Evolutionary conservation across 1,284 basidiomycete species (phyloP).

Genomic region (Fomitopsis betulina): DNA sequence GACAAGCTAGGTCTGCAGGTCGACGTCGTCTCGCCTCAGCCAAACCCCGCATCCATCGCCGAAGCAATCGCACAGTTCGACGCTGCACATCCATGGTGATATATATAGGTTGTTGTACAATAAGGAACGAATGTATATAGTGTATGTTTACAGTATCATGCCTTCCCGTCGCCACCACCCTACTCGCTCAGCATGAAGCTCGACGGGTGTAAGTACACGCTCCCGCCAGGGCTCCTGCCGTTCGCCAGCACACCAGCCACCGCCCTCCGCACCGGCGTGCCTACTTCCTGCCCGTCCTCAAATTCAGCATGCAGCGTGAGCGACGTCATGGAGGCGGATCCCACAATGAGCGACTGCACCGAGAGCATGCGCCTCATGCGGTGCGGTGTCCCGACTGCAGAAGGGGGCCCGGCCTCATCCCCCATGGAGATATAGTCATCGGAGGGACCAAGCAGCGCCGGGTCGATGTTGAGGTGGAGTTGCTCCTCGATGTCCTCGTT

Average conservation of each 20-base stretch:
- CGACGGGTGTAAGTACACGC: not conserved
- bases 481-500: not conserved
- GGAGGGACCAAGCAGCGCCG: not conserved
- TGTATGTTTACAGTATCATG: not conserved
- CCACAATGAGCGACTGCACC: not conserved
- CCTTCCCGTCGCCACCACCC: not conserved
- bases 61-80: conserved; percentile 28
- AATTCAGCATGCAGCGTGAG: not conserved
- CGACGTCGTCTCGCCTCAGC: conserved; percentile 48
- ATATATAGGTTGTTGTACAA: no score
- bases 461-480: not conserved
- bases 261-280: not conserved
- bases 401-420: not conserved
- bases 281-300: not conserved
- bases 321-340: not conserved
- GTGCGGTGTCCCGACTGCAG: not conserved
- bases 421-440: not conserved
- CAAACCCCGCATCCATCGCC: conserved; percentile 46
- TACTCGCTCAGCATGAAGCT: not conserved
- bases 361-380: not conserved
- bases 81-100: not conserved
- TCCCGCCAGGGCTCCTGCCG: not conserved
- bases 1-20: conserved; percentile 44
- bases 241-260: not conserved
- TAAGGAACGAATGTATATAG: not conserved